These are phyloP conservation scores for Bromus sterilis DNA, from an alignment of 176 grass and related monocot genomes.

Conservation along the genomic window DNA sequence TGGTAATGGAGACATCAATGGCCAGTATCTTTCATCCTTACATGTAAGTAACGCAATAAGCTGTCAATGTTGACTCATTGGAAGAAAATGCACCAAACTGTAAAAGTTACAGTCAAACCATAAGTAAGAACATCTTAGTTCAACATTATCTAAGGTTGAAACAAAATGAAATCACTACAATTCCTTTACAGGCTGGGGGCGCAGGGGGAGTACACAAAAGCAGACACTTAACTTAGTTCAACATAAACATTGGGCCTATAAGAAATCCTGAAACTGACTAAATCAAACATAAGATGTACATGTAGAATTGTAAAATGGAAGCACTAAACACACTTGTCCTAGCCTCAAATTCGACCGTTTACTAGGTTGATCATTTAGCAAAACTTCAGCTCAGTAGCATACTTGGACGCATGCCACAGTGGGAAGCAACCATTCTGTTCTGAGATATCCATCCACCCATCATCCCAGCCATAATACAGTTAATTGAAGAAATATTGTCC, in stretches of 20 bases:
- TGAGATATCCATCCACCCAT: neutral
- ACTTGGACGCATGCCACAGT: neutral
- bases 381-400: neutral
- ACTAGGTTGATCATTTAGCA: neutral
- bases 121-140: neutral
- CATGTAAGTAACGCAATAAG: constrained; percentile 22
- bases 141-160: neutral
- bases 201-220: neutral
- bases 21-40: constrained; percentile 93
- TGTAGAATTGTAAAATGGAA: neutral
- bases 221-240: neutral
- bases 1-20: constrained; percentile 87
- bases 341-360: neutral
- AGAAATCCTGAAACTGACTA: neutral
- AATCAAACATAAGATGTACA: neutral
- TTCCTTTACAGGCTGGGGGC: neutral
- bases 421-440: neutral
- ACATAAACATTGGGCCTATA: neutral
- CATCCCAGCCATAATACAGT: neutral
- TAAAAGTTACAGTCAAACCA: constrained; percentile 3
- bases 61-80: constrained; percentile 26
- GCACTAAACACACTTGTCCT: neutral
- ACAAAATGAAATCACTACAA: neutral
- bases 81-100: constrained; percentile 23
- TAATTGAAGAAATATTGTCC: neutral